Conservation (phyloP, 495 filamentous ascomycete species). For the Choiromyces venosus region DNA sequence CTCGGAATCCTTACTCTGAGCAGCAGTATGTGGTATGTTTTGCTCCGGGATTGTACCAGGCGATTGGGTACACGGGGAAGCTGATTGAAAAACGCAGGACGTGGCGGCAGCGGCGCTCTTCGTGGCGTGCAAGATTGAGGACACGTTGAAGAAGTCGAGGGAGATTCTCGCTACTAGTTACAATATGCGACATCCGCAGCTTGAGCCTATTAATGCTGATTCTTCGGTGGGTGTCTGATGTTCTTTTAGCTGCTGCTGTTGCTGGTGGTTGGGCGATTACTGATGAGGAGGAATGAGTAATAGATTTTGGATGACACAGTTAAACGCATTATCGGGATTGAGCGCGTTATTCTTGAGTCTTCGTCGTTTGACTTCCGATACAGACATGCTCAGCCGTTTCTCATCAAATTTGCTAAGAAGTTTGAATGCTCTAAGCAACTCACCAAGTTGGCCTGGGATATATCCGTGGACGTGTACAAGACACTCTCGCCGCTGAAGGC, state of each 20-base stretch:
- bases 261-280: conserved; percentile 7
- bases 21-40: conserved; percentile 48
- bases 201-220: conserved; percentile 74
- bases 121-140: conserved; percentile 92
- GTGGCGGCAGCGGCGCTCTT: conserved; percentile 83
- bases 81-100: conserved; percentile 52
- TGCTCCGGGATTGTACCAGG: background rate
- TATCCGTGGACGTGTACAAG: conserved; percentile 82
- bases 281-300: background rate
- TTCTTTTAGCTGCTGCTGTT: background rate
- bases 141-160: conserved; percentile 91
- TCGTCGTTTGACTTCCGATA: conserved; percentile 91
- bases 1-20: conserved; percentile 29
- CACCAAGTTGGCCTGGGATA: conserved; percentile 63
- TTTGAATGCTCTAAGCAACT: conserved; percentile 50
- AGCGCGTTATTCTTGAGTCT: conserved; percentile 89
- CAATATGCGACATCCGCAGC: conserved; percentile 66
- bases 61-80: background rate
- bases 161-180: conserved; percentile 88
- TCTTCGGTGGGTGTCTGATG: conserved; percentile 57
- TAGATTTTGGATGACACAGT: conserved; percentile 74
- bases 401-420: conserved; percentile 64
- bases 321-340: conserved; percentile 76
- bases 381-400: conserved; percentile 74
- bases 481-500: conserved; percentile 91